A percentile compares a stretch with the other conserved stretches of the same genome.
Conservation (phyloP, 108 stramenopile genomes). For the Skeletonema grethae region DNA sequence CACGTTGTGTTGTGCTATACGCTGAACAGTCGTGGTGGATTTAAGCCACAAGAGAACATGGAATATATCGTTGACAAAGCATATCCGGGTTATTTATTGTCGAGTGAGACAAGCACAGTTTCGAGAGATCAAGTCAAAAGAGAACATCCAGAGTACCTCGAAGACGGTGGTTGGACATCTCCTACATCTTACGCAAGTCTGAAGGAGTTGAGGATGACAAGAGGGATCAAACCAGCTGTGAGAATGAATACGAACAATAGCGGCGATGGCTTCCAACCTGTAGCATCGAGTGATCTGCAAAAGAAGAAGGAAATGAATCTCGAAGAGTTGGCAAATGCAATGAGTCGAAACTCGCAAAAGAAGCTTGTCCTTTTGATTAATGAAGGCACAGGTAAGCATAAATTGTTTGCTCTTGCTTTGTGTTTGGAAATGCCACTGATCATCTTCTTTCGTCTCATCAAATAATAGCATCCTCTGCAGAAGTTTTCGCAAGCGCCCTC, state of each 20-base stretch:
- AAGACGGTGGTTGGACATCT: conserved; percentile 58
- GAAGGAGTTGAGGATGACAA: conserved; percentile 64
- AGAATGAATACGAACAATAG: not conserved
- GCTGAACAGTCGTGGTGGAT: conserved; percentile 75
- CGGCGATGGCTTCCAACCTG: not conserved
- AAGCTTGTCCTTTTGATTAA: conserved; percentile 79
- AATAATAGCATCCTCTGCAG: conserved; percentile 66
- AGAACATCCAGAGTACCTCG: conserved; percentile 73
- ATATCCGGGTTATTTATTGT: conserved; percentile 84
- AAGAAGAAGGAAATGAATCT: conserved; percentile 18
- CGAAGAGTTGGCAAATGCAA: conserved; percentile 21
- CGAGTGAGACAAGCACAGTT: conserved; percentile 49
- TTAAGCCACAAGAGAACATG: conserved; percentile 80
- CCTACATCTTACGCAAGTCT: conserved; percentile 76
- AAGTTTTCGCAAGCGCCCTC: conserved; percentile 78
- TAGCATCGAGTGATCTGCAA: not conserved
- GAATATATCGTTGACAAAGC: conserved; percentile 73
- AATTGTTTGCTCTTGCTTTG: not conserved
- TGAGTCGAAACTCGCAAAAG: conserved; percentile 52
- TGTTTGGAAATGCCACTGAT: not conserved
- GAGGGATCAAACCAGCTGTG: conserved; percentile 58
- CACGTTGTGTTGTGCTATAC: conserved; percentile 81
- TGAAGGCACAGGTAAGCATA: conserved; percentile 70
- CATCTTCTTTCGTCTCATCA: not conserved
- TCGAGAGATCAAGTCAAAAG: conserved; percentile 61